These are phyloP conservation scores for Pyracantha coccinea DNA, from an alignment of 331 rosid species.

Conservation along the genomic window DNA sequence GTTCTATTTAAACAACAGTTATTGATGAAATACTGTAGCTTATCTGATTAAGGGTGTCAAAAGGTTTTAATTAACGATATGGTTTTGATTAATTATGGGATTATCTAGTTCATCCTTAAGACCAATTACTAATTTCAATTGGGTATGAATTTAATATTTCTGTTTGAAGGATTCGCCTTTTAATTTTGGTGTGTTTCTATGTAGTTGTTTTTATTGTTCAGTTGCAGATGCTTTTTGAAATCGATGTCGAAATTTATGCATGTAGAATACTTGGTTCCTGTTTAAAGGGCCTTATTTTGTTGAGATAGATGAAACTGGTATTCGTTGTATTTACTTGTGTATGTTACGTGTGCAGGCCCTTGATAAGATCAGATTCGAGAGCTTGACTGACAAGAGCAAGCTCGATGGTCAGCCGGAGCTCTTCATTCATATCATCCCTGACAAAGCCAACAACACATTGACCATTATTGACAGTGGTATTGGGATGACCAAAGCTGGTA, in stretches of 20 bases:
- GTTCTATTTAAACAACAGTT: too few relatives aligned
- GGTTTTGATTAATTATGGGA: background rate
- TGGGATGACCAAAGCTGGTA: constrained; percentile 96
- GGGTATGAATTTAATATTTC: too few relatives aligned
- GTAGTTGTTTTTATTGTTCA: too few relatives aligned
- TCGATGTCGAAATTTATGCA: too few relatives aligned
- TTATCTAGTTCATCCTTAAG: too few relatives aligned
- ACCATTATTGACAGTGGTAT: constrained; percentile 76
- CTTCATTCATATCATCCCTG: constrained; percentile 78
- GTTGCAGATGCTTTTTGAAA: background rate
- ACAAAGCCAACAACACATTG: constrained; percentile 52
- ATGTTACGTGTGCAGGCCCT: constrained; percentile 38
- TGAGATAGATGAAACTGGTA: background rate
- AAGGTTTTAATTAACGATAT: background rate
- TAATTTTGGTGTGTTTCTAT: too few relatives aligned
- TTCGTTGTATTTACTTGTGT: background rate
- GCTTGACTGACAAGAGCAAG: constrained; percentile 94
- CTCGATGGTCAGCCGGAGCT: constrained; percentile 82
- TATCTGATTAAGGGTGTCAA: background rate
- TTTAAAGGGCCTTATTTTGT: too few relatives aligned
- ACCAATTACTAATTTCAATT: background rate
- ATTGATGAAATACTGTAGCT: background rate
- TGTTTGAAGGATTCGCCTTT: too few relatives aligned
- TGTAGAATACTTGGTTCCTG: too few relatives aligned
- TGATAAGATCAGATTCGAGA: constrained; percentile 80